These are phyloP conservation scores for Colletotrichum nymphaeae DNA, from an alignment of 2,329 filamentous ascomycete species.

Conservation along the genomic window DNA sequence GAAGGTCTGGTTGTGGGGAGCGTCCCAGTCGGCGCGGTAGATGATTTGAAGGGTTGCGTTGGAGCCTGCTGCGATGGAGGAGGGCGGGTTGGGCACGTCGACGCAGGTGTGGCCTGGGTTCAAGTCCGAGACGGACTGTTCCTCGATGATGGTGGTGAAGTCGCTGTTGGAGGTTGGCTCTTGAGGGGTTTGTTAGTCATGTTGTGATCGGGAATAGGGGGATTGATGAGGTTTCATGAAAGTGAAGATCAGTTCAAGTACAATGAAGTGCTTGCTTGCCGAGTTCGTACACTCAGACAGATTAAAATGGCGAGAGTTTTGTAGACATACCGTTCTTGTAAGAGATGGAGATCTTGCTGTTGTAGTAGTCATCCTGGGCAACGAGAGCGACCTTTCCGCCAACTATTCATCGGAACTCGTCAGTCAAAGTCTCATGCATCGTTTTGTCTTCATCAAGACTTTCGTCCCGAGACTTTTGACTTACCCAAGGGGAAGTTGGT, in stretches of 20 bases:
- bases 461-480: slow-evolving; percentile 14
- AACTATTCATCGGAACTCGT: slow-evolving; percentile 45
- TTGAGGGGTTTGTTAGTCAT: slow-evolving; percentile 24
- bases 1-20: slow-evolving; percentile 48
- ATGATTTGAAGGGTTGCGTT: slow-evolving; percentile 55
- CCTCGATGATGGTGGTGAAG: slow-evolving; percentile 45
- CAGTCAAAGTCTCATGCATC: background rate
- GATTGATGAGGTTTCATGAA: background rate
- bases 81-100: slow-evolving; percentile 43
- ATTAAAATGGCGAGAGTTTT: background rate
- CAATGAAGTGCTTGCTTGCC: too few relatives aligned
- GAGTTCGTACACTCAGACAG: background rate
- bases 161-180: slow-evolving; percentile 46
- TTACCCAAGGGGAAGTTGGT: slow-evolving; percentile 63
- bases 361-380: slow-evolving; percentile 64
- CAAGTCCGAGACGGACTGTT: slow-evolving; percentile 43
- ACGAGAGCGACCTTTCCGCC: slow-evolving; percentile 62
- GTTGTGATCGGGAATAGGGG: background rate
- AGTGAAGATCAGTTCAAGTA: background rate
- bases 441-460: background rate
- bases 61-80: slow-evolving; percentile 43
- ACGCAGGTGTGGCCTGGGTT: slow-evolving; percentile 54
- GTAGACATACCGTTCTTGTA: slow-evolving; percentile 56
- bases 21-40: slow-evolving; percentile 50
- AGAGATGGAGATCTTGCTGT: slow-evolving; percentile 61